These are phyloP conservation scores for Colletotrichum sp. DNA, from an alignment of 2,329 filamentous ascomycete species.

Conservation along the genomic window DNA sequence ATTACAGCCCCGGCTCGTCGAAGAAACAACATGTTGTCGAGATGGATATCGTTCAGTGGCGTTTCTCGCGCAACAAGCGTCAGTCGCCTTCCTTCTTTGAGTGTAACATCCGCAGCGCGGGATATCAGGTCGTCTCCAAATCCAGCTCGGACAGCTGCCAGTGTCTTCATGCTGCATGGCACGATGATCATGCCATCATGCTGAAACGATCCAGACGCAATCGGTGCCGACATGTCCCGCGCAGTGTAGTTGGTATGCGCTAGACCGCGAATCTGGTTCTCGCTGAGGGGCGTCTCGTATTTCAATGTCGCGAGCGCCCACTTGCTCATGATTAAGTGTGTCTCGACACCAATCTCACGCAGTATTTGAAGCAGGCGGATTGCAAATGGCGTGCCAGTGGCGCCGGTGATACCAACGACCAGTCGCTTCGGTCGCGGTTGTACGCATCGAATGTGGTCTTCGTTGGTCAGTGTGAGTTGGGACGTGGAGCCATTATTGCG, in stretches of 20 bases:
- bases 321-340: constrained; percentile 51
- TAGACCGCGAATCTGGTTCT: not conserved
- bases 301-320: constrained; percentile 53
- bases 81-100: constrained; percentile 47
- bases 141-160: constrained; percentile 44
- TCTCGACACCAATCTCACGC: constrained; percentile 47
- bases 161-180: constrained; percentile 54
- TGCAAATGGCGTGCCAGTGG: constrained; percentile 48
- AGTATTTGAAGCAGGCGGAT: constrained; percentile 46
- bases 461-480: not conserved
- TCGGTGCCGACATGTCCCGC: constrained; percentile 49
- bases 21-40: constrained; percentile 48
- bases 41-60: constrained; percentile 51
- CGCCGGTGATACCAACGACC: constrained; percentile 54
- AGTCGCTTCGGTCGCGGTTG: not conserved
- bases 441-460: not conserved
- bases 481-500: not conserved
- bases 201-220: constrained; percentile 49
- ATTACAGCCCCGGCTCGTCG: constrained; percentile 43
- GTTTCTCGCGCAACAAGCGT: constrained; percentile 48
- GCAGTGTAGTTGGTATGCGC: constrained; percentile 25
- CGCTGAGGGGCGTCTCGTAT: constrained; percentile 36
- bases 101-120: constrained; percentile 48
- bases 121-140: constrained; percentile 51
- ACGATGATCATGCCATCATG: constrained; percentile 52